These are phyloP conservation scores for Pestalotiopsis sp. DNA, from an alignment of 2,329 filamentous ascomycete species.

Conservation along the genomic window DNA sequence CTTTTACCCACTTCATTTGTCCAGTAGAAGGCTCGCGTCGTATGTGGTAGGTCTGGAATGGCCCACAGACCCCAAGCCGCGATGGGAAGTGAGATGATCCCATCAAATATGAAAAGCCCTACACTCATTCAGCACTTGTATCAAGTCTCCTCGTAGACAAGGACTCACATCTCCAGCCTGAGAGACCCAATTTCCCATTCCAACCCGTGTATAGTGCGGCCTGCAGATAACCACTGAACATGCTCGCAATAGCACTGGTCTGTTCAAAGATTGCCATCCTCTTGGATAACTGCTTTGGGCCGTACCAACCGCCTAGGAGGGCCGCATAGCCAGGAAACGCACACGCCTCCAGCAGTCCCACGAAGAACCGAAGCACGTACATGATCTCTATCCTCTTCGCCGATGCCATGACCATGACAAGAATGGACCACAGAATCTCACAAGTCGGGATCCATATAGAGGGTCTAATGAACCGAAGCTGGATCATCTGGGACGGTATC, in stretches of 20 bases:
- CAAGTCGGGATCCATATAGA: conserved; percentile 31
- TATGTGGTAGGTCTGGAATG: conserved; percentile 4
- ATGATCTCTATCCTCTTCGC: conserved; percentile 17
- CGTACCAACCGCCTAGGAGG: conserved; percentile 32
- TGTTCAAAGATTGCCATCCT: conserved; percentile 24
- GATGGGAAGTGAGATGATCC: conserved; percentile 1
- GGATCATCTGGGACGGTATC: conserved; percentile 21
- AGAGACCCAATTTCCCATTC: neutral
- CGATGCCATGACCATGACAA: conserved; percentile 26
- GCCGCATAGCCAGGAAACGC: conserved; percentile 26
- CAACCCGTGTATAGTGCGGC: neutral
- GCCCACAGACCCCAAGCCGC: neutral
- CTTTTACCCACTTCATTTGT: neutral
- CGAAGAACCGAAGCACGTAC: conserved; percentile 29
- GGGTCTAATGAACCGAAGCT: conserved; percentile 23
- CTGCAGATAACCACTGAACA: conserved; percentile 6
- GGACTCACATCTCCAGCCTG: neutral
- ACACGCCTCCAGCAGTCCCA: conserved; percentile 29
- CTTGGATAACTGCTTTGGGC: conserved; percentile 28
- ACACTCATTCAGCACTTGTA: too few relatives aligned
- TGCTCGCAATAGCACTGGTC: conserved; percentile 11
- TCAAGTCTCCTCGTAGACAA: too few relatives aligned
- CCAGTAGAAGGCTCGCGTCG: conserved; percentile 3
- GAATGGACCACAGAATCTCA: conserved; percentile 24
- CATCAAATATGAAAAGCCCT: conserved; percentile 6